Percentiles rank a stretch among this genome's conserved stretches.
These are phyloP conservation scores for Plasmodium knowlesi DNA, from an alignment of 169 alveolate species.

Conservation along the genomic window DNA sequence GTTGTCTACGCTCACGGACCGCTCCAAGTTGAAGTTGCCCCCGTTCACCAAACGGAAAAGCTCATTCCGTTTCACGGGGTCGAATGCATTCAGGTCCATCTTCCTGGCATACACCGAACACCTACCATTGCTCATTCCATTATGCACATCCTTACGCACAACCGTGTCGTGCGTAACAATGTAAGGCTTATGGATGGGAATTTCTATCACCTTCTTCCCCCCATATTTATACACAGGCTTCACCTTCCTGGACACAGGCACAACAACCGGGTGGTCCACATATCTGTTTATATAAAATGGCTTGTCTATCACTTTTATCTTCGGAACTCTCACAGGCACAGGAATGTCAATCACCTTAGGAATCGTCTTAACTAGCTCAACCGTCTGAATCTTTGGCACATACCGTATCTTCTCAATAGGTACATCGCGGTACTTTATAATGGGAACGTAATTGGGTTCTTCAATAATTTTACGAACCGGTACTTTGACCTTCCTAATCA, in stretches of 20 bases:
- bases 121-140: constrained; percentile 34
- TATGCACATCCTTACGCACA: constrained; percentile 23
- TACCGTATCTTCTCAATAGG: constrained; percentile 84
- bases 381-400: constrained; percentile 83
- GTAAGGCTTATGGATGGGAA: constrained; percentile 85
- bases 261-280: constrained; percentile 84
- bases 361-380: constrained; percentile 79
- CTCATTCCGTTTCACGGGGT: constrained; percentile 33
- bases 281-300: constrained; percentile 81
- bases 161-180: constrained; percentile 84
- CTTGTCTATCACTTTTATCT: constrained; percentile 80
- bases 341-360: constrained; percentile 85
- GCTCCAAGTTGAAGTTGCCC: constrained; percentile 24
- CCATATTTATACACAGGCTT: constrained; percentile 82
- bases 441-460: constrained; percentile 81
- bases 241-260: constrained; percentile 81
- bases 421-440: constrained; percentile 83
- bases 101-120: constrained; percentile 45
- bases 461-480: constrained; percentile 84
- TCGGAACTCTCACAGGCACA: constrained; percentile 83
- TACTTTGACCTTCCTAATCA: constrained; percentile 80
- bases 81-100: constrained; percentile 33
- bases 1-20: constrained; percentile 61
- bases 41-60: constrained; percentile 41
- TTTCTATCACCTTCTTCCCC: constrained; percentile 80